Evolutionary conservation across 176 grass and related monocot species (phyloP).

Genomic region (Triticum timopheevii): DNA sequence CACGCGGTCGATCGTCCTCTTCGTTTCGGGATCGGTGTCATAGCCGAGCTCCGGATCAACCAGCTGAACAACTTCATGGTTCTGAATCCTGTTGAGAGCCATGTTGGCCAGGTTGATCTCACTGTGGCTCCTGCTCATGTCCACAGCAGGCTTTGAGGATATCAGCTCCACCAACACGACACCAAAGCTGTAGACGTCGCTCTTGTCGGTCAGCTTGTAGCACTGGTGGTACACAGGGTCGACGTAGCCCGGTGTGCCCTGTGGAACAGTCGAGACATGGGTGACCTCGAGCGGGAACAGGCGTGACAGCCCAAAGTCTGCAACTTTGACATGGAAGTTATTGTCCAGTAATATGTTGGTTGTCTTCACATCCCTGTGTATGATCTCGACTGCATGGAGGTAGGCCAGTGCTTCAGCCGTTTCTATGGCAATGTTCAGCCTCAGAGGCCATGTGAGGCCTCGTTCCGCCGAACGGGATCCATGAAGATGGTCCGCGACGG

Average conservation of each 20-base stretch:
- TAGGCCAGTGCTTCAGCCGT: slow-evolving; percentile 72
- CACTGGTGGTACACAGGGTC: slow-evolving; percentile 85
- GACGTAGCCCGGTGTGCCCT: slow-evolving; percentile 94
- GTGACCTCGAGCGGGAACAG: slow-evolving; percentile 73
- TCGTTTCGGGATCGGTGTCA: slow-evolving; percentile 42
- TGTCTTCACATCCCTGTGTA: slow-evolving; percentile 91
- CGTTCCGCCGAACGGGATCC: slow-evolving; percentile 36
- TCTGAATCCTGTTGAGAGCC: slow-evolving; percentile 80
- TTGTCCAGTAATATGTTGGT: slow-evolving; percentile 84
- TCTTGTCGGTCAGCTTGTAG: slow-evolving; percentile 94
- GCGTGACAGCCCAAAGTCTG: slow-evolving; percentile 79
- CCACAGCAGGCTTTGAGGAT: slow-evolving; percentile 90
- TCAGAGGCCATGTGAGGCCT: slow-evolving; percentile 64
- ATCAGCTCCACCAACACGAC: slow-evolving; percentile 88
- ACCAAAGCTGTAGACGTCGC: slow-evolving; percentile 95
- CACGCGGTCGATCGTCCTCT: slow-evolving; percentile 44
- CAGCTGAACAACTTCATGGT: slow-evolving; percentile 54
- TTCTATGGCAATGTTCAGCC: slow-evolving; percentile 84
- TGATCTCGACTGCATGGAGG: slow-evolving; percentile 74
- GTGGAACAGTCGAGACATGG: slow-evolving; percentile 91
- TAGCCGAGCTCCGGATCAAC: slow-evolving; percentile 61
- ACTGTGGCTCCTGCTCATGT: slow-evolving; percentile 56
- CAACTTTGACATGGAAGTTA: slow-evolving; percentile 78
- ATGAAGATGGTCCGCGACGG: slow-evolving; percentile 89
- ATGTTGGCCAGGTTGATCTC: slow-evolving; percentile 79